Conservation (phyloP, 192 early-diverging fungal species). For the Backusella circina region DNA sequence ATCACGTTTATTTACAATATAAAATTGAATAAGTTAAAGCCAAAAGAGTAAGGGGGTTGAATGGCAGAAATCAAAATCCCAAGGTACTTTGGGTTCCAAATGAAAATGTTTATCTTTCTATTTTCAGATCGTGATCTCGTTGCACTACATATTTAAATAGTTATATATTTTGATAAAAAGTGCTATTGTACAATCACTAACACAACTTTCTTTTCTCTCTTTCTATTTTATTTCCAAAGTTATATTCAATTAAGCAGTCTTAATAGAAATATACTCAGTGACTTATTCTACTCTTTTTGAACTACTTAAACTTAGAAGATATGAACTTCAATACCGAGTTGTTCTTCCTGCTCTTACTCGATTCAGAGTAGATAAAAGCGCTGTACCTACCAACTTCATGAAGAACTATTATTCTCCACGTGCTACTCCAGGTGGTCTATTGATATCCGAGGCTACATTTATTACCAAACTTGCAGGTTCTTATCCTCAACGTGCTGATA, state of each 20-base stretch:
- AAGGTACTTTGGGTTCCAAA: no score
- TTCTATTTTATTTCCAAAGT: background rate
- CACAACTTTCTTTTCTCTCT: background rate
- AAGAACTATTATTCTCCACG: slow-evolving; percentile 23
- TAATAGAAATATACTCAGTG: background rate
- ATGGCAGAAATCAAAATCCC: no score
- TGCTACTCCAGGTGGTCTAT: slow-evolving; percentile 10
- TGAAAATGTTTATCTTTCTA: no score
- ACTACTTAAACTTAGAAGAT: slow-evolving; percentile 14
- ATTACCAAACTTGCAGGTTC: slow-evolving; percentile 11
- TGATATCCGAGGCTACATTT: slow-evolving; percentile 21
- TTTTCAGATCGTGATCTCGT: no score
- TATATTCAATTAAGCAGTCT: background rate
- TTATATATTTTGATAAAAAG: no score
- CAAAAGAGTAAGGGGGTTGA: no score
- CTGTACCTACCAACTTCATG: background rate
- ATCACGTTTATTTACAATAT: no score
- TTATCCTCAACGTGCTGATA: slow-evolving; percentile 49
- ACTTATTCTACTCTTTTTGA: slow-evolving; percentile 9
- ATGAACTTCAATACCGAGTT: slow-evolving; percentile 13
- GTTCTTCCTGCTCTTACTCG: slow-evolving; percentile 18
- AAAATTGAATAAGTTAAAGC: no score
- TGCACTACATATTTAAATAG: no score
- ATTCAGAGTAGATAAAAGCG: background rate
- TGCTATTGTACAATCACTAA: no score